Evolutionary conservation across 2,329 filamentous ascomycete species (phyloP), one percentile per base, ranked within the genome.

Genomic region (Penicillium sp.): DNA sequence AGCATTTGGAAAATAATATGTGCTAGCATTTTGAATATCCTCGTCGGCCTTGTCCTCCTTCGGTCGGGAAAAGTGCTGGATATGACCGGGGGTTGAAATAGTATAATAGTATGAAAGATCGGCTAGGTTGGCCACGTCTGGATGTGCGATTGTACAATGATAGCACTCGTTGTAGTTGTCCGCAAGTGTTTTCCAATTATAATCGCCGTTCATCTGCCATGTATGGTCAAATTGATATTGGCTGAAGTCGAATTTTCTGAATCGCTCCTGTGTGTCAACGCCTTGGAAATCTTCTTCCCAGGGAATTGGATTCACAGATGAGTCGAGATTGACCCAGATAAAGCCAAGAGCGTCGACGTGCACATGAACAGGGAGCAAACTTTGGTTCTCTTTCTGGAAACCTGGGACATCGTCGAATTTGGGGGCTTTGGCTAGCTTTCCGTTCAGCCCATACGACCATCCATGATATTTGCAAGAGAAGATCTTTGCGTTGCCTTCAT

Each of bases 401-500:
- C 60, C n/a, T 2, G 42, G 35, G 4, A 76, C 57, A 13, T 72
- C 68, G 32, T 76, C 66, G 50, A 74, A 79, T 1, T 69, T 65
- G 0, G 76, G 75, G 1, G 76, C 75, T 52, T 79, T 79, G 31
- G 74, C 71, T 1, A 79, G 64, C 35, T 74, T 75, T 12, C 75
- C 75, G 25, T 69, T 70, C 5, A 77, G 56, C 2, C 72, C 72
- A 40, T 78, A 79, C 0, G 73, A 74, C 75, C 76, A 79, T 31
- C 74, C 75, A 44, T 79, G 75, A 45, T 79, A 79, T 43, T 72
- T 72, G 67, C 76, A 79, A 2, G 72, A 66, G 32, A 79, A 66
- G 36, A 77, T 69, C 44, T 60, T 68, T 37, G 64, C 64, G 38
- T 67, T 69, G 5, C 75, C 76, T 26, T 67, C 55, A 2, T 68